These are phyloP conservation scores for Phytophthora pistaciae DNA, from an alignment of 352 stramenopile species.

Conservation along the genomic window DNA sequence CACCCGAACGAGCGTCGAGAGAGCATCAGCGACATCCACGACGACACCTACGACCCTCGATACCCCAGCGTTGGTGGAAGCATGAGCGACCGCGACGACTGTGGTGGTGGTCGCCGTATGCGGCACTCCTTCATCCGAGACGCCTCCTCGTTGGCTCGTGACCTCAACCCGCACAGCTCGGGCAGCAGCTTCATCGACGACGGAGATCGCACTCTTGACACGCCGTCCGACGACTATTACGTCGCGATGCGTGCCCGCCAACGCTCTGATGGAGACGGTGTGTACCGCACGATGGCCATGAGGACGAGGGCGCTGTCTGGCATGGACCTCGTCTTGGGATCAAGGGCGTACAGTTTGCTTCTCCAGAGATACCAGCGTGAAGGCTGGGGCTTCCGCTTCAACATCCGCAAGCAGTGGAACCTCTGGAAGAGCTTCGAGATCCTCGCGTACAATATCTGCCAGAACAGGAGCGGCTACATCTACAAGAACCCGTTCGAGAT, in stretches of 20 bases:
- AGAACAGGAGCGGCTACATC: slow-evolving; percentile 87
- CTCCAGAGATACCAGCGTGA: slow-evolving; percentile 83
- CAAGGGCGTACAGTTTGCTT: slow-evolving; percentile 75
- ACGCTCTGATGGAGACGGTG: slow-evolving; percentile 17
- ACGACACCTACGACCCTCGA: slow-evolving; percentile 32
- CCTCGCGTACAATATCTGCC: slow-evolving; percentile 90
- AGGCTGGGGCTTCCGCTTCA: slow-evolving; percentile 84
- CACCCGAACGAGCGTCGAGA: slow-evolving; percentile 31
- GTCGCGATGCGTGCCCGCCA: slow-evolving; percentile 20
- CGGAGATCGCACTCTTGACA: slow-evolving; percentile 33
- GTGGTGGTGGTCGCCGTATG: slow-evolving; percentile 27
- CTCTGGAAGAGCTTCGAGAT: slow-evolving; percentile 91
- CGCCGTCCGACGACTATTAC: slow-evolving; percentile 33
- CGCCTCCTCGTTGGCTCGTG: slow-evolving; percentile 23
- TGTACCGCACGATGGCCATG: slow-evolving; percentile 38
- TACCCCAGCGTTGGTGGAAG: slow-evolving; percentile 26
- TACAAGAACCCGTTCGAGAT: slow-evolving; percentile 91
- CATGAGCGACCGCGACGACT: slow-evolving; percentile 37
- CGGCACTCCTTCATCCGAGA: slow-evolving; percentile 42
- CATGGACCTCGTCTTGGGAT: slow-evolving; percentile 82
- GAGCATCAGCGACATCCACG: slow-evolving; percentile 39
- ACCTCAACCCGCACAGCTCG: slow-evolving; percentile 26
- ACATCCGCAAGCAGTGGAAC: slow-evolving; percentile 85
- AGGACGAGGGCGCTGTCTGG: slow-evolving; percentile 59
- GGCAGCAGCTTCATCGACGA: slow-evolving; percentile 26